Conservation (phyloP, 768 basidiomycete genomes). For the Lentinula raphanica region DNA sequence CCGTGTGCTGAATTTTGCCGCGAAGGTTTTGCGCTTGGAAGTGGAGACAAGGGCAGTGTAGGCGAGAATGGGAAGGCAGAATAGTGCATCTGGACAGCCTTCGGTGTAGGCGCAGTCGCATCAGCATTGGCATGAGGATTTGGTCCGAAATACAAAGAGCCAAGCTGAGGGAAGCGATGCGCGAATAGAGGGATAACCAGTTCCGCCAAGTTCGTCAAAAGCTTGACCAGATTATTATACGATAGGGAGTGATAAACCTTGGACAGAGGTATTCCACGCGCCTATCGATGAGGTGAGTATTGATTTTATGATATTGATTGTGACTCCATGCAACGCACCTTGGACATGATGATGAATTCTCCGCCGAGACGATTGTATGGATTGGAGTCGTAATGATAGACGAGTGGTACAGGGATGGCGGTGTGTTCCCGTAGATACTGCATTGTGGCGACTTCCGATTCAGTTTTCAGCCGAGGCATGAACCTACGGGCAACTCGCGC, state of each 20-base stretch:
- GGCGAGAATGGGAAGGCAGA: slow-evolving; percentile 42
- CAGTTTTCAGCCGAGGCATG: slow-evolving; percentile 83
- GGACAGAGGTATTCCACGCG: slow-evolving; percentile 65
- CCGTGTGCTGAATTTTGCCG: slow-evolving; percentile 18
- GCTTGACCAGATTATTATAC: slow-evolving; percentile 55
- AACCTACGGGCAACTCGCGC: slow-evolving; percentile 80
- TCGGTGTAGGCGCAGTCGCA: slow-evolving; percentile 41
- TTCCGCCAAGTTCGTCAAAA: slow-evolving; percentile 64
- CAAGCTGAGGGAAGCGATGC: slow-evolving; percentile 71
- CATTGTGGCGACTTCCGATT: slow-evolving; percentile 84
- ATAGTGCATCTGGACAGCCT: slow-evolving; percentile 32
- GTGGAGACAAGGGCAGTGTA: slow-evolving; percentile 30
- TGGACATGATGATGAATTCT: slow-evolving; percentile 85
- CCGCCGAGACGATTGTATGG: slow-evolving; percentile 81
- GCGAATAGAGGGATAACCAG: slow-evolving; percentile 70
- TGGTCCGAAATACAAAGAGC: slow-evolving; percentile 64
- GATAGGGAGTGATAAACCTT: slow-evolving; percentile 67
- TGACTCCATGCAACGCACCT: slow-evolving; percentile 44
- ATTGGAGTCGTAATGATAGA: slow-evolving; percentile 77
- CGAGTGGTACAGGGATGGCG: slow-evolving; percentile 64
- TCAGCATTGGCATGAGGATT: slow-evolving; percentile 25
- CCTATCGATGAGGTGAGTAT: slow-evolving; percentile 36
- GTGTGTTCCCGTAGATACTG: slow-evolving; percentile 71
- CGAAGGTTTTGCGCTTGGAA: slow-evolving; percentile 17
- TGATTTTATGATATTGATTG: not conserved